Evolutionary conservation across 805 yeast species (phyloP).

Genomic region (Zygosaccharomyces kombuchaensis): DNA sequence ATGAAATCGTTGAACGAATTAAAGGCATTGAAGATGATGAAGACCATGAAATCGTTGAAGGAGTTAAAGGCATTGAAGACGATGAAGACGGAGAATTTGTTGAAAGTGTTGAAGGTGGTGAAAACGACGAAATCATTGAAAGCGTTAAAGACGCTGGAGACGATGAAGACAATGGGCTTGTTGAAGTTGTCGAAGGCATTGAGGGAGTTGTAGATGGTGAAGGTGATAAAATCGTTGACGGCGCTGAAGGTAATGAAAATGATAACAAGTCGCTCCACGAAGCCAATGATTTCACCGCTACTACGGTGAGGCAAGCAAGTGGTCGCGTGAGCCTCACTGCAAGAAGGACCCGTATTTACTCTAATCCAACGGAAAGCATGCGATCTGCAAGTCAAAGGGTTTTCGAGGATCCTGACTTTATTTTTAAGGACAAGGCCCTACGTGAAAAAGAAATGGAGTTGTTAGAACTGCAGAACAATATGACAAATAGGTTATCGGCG

Average conservation of each 20-base stretch:
- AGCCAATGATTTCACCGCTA: constrained; percentile 9
- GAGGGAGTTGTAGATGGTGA: no score
- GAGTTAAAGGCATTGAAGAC: no score
- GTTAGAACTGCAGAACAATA: constrained; percentile 14
- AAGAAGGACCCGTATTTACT: constrained; percentile 10
- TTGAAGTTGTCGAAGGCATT: not conserved
- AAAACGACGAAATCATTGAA: no score
- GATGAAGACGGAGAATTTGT: no score
- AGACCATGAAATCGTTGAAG: no score
- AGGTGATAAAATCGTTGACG: constrained; percentile 12
- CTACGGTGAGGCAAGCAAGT: constrained; percentile 28
- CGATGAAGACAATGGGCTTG: not conserved
- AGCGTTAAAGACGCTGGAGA: not conserved
- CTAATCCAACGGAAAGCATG: constrained; percentile 3
- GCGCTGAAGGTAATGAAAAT: not conserved
- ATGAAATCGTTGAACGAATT: no score
- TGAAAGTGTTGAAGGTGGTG: not conserved
- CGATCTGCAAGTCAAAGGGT: constrained; percentile 6
- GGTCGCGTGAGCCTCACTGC: constrained; percentile 32
- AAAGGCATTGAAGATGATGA: no score
- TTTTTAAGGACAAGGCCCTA: constrained; percentile 21
- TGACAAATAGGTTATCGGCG: constrained; percentile 10
- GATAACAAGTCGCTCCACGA: not conserved
- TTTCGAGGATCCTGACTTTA: constrained; percentile 13
- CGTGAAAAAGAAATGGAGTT: constrained; percentile 21